Conservation (phyloP, 78 protist species). For the Trichosphaerium sp. region DNA sequence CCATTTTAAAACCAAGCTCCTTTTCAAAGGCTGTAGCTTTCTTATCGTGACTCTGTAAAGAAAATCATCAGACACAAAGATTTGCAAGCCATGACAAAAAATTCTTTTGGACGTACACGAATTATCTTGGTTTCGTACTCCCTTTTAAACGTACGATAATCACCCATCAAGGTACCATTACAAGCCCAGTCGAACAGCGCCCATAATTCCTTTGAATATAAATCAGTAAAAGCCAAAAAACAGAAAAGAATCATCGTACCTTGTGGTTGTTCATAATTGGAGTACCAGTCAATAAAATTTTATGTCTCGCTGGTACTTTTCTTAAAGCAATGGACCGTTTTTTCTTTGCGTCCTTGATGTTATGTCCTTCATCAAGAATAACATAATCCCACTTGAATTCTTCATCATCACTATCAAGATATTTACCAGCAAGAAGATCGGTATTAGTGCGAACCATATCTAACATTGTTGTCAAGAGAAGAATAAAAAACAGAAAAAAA, state of each 20-base stretch:
- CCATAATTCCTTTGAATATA: too few relatives aligned
- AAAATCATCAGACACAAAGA: background rate
- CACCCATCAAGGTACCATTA: constrained; percentile 4
- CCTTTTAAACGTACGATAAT: background rate
- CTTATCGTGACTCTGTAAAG: background rate
- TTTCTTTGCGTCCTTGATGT: background rate
- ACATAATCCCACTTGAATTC: constrained; percentile 4
- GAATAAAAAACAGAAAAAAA: background rate
- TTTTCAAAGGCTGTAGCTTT: constrained; percentile 5
- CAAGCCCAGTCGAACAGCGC: constrained; percentile 7
- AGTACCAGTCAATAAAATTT: constrained; percentile 31
- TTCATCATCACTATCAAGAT: background rate
- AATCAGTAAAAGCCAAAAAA: too few relatives aligned
- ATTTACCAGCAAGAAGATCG: background rate
- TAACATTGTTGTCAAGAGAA: background rate
- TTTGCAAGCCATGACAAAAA: too few relatives aligned
- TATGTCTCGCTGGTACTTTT: background rate
- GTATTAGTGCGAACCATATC: background rate
- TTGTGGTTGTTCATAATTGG: constrained; percentile 44
- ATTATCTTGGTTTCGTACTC: too few relatives aligned
- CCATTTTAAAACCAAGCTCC: background rate
- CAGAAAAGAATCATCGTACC: too few relatives aligned
- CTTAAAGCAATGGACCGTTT: background rate
- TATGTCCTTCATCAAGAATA: constrained; percentile 30
- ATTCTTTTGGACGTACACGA: too few relatives aligned